Conservation (phyloP, 768 basidiomycete species). For the Mycena vulgaris region DNA sequence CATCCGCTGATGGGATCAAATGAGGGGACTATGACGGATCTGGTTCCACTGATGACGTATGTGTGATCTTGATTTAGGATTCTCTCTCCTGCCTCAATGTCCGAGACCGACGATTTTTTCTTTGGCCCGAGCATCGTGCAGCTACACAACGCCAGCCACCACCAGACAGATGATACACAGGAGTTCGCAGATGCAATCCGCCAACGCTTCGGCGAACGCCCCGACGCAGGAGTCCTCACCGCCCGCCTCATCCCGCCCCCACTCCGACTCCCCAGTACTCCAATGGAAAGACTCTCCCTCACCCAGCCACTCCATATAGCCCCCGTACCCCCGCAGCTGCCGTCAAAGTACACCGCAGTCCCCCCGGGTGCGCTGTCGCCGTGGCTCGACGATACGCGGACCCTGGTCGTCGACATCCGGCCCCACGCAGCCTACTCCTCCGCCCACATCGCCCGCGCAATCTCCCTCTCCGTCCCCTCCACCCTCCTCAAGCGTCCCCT, state of each 20-base stretch:
- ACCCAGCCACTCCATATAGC: not conserved
- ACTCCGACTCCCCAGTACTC: constrained; percentile 42
- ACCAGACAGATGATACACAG: constrained; percentile 50
- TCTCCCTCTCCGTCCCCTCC: constrained; percentile 93
- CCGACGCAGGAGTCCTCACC: constrained; percentile 51
- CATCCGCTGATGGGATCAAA: too few relatives aligned
- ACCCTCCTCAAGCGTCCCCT: constrained; percentile 93
- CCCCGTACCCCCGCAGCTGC: constrained; percentile 5
- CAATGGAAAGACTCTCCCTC: constrained; percentile 42
- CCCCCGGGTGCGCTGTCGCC: constrained; percentile 44
- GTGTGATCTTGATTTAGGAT: too few relatives aligned
- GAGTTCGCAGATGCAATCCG: constrained; percentile 71
- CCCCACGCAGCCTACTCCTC: constrained; percentile 81
- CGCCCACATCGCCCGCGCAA: constrained; percentile 76
- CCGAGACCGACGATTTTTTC: constrained; percentile 65
- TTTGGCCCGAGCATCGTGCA: constrained; percentile 47
- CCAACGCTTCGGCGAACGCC: constrained; percentile 59
- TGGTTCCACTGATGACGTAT: too few relatives aligned
- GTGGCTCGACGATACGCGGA: constrained; percentile 53
- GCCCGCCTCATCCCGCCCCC: constrained; percentile 52
- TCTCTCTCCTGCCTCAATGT: not conserved
- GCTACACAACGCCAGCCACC: not conserved
- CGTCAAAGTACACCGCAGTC: constrained; percentile 46
- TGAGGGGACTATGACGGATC: too few relatives aligned
- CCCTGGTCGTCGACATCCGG: constrained; percentile 90